These are phyloP conservation scores for Suhomyces coccinellae DNA, from an alignment of 1,139 yeast genomes.

Conservation along the genomic window DNA sequence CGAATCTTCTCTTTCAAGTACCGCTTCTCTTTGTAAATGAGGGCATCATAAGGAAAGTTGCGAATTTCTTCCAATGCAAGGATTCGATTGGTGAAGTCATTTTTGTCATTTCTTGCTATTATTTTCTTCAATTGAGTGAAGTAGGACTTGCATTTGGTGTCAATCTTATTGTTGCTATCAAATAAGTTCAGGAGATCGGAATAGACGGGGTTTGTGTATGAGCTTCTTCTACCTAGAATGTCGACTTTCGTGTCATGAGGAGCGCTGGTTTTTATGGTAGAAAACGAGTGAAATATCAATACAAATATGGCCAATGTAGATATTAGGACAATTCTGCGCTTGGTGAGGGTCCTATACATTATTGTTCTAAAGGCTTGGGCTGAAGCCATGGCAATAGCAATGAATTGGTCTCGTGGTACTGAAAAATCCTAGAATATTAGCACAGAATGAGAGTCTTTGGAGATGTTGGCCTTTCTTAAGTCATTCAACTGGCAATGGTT, in stretches of 20 bases:
- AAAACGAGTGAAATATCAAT: neutral
- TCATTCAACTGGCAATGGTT: neutral
- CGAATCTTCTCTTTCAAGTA: conserved; percentile 26
- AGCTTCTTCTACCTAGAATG: neutral
- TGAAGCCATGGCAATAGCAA: no score
- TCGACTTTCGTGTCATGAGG: neutral
- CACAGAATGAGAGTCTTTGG: no score
- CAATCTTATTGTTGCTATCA: conserved; percentile 1
- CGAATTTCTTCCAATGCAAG: conserved; percentile 21
- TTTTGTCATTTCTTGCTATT: neutral
- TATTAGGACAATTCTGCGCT: neutral
- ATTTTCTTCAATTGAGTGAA: conserved; percentile 9
- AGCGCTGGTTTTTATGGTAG: neutral
- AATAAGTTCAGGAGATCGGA: neutral
- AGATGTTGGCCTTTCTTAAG: neutral
- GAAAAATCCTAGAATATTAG: no score
- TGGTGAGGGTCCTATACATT: neutral
- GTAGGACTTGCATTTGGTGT: conserved; percentile 17
- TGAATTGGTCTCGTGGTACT: no score
- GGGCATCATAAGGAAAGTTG: conserved; percentile 20
- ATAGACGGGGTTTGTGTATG: neutral
- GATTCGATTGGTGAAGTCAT: neutral
- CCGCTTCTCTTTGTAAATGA: conserved; percentile 27
- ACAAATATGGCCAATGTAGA: neutral
- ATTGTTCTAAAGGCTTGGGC: neutral